These are phyloP conservation scores for Ulvella scutata DNA, from an alignment of 139 green algal genomes.

Conservation along the genomic window DNA sequence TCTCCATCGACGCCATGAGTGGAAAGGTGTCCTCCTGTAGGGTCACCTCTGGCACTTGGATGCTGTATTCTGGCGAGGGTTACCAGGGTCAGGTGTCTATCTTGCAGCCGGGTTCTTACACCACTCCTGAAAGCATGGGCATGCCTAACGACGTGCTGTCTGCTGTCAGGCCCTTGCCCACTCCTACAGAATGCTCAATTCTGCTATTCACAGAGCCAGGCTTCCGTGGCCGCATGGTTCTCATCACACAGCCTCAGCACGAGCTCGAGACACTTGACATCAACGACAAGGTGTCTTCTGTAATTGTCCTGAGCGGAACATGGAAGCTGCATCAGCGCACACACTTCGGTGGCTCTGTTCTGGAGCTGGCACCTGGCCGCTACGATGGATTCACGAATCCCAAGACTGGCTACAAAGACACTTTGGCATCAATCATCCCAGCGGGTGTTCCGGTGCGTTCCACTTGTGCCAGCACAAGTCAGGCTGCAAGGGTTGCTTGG, in stretches of 20 bases:
- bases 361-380: background rate
- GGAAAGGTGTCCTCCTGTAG: background rate
- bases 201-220: background rate
- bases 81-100: background rate
- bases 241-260: background rate
- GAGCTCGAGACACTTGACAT: background rate
- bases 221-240: background rate
- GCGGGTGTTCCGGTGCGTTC: too few species aligned
- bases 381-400: too few species aligned
- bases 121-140: background rate
- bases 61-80: background rate
- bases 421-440: too few species aligned
- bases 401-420: too few species aligned
- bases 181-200: background rate
- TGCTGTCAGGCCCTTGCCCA: background rate
- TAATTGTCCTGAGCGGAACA: background rate
- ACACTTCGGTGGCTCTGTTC: background rate
- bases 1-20: too few species aligned
- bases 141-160: background rate
- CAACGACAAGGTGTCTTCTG: background rate
- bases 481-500: too few species aligned
- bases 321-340: background rate
- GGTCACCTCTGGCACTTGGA: background rate
- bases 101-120: background rate
- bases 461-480: too few species aligned